Percentiles rank a stretch among this genome's conserved stretches.
phyloP scores from a whole-genome alignment of 2,329 filamentous ascomycete genomes.

The Torrubiella hemipterigena region DNA sequence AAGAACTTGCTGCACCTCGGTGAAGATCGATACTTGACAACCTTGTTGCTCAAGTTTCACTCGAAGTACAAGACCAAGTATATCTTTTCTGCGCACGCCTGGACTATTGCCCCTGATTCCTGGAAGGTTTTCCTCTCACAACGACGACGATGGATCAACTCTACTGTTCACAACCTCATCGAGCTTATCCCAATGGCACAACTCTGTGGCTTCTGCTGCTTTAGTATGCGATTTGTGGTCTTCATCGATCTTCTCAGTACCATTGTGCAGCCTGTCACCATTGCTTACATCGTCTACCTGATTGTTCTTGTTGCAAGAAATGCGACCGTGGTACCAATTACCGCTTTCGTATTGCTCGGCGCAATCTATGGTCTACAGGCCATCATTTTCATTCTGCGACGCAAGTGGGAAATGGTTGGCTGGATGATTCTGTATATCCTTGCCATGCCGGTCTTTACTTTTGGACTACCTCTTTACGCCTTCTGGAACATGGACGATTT shows the following conservation, averaged over 20 bases:
- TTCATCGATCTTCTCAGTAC: slow-evolving; percentile 90
- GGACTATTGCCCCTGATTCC: slow-evolving; percentile 92
- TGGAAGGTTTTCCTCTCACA: slow-evolving; percentile 95
- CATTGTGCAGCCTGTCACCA: slow-evolving; percentile 78
- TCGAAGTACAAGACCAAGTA: slow-evolving; percentile 97
- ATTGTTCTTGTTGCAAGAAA: slow-evolving; percentile 59
- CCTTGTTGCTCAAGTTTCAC: slow-evolving; percentile 84
- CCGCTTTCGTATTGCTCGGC: slow-evolving; percentile 78
- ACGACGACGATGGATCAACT: slow-evolving; percentile 99
- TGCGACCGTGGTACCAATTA: slow-evolving; percentile 59
- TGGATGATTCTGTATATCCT: slow-evolving; percentile 97
- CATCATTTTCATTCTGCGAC: slow-evolving; percentile 89
- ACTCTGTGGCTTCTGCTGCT: slow-evolving; percentile 98
- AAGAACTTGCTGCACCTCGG: slow-evolving; percentile 95
- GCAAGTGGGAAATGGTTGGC: slow-evolving; percentile 99
- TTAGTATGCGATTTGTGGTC: slow-evolving; percentile 97
- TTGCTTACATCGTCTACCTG: slow-evolving; percentile 83
- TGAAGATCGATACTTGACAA: slow-evolving; percentile 96
- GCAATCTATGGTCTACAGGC: slow-evolving; percentile 97
- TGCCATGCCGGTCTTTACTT: slow-evolving; percentile 84
- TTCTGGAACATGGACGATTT: slow-evolving; percentile 99
- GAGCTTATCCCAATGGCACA: slow-evolving; percentile 89
- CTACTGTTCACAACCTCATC: slow-evolving; percentile 92
- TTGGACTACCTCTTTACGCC: slow-evolving; percentile 79
- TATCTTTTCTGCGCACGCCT: slow-evolving; percentile 81